These are phyloP conservation scores for Teratosphaeria zuluensis DNA, from an alignment of 2,329 filamentous ascomycete genomes.

Conservation along the genomic window DNA sequence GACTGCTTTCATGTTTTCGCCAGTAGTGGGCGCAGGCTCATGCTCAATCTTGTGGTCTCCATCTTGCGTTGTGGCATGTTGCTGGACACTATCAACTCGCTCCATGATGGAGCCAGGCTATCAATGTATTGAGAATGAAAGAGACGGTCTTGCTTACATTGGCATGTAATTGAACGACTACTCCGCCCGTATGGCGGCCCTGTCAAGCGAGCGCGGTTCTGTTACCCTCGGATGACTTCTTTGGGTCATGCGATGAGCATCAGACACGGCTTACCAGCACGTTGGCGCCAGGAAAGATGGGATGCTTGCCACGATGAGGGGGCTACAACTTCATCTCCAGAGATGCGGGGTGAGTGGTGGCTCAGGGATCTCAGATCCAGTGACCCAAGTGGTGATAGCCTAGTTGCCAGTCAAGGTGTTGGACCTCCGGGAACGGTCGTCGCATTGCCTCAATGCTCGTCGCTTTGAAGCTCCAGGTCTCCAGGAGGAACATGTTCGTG, in stretches of 20 bases:
- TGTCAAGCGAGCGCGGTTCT: no score
- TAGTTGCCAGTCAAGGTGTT: no score
- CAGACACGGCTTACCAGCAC: background rate
- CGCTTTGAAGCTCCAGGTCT: no score
- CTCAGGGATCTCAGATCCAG: background rate
- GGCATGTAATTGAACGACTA: background rate
- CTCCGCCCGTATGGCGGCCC: background rate
- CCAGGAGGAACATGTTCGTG: no score
- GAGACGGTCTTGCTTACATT: background rate
- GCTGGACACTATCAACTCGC: background rate
- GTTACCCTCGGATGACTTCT: background rate
- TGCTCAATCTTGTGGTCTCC: slow-evolving; percentile 3
- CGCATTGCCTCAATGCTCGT: no score
- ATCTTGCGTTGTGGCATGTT: slow-evolving; percentile 3
- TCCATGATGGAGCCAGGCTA: background rate
- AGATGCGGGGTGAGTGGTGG: background rate
- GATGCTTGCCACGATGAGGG: background rate
- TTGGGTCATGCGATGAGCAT: background rate
- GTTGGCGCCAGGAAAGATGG: background rate
- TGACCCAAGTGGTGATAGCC: no score
- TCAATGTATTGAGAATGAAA: background rate
- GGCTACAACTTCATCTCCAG: background rate
- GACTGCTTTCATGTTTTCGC: slow-evolving; percentile 26
- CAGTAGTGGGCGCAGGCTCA: slow-evolving; percentile 1
- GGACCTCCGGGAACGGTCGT: no score